A percentile compares a stretch with the other conserved stretches of the same genome.
phyloP scores from a whole-genome alignment of 164 flowering plant species.

The Santalum album region DNA sequence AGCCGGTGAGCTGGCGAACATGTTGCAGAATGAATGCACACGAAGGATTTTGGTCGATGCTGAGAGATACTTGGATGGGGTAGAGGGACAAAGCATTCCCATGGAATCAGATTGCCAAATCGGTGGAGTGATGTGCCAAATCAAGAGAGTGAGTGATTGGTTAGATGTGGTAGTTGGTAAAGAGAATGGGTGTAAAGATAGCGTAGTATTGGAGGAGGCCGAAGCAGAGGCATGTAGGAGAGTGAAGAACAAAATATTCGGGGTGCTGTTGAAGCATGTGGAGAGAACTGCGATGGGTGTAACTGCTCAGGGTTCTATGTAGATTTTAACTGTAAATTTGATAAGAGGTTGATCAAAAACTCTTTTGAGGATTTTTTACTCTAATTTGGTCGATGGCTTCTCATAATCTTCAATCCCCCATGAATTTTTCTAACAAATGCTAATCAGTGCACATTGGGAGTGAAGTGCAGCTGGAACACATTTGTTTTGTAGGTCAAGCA shows the following conservation, averaged over 20 bases:
- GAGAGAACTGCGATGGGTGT: conserved; percentile 37
- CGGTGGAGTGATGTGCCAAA: conserved; percentile 32
- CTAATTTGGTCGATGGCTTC: too few species aligned
- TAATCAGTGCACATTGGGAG: too few species aligned
- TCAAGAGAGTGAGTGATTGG: conserved; percentile 54
- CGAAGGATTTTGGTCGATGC: conserved; percentile 35
- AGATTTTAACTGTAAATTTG: too few species aligned
- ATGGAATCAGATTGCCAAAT: conserved; percentile 23
- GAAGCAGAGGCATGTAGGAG: conserved; percentile 31
- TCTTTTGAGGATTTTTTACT: too few species aligned
- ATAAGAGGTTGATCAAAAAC: too few species aligned
- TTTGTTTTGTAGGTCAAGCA: too few species aligned
- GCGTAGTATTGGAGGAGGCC: conserved; percentile 9
- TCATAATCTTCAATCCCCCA: too few species aligned
- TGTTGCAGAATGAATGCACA: conserved; percentile 33
- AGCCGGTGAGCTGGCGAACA: conserved; percentile 22
- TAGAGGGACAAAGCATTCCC: conserved; percentile 14
- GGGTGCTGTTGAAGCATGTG: conserved; percentile 38
- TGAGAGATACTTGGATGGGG: conserved; percentile 43
- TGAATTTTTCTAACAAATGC: too few species aligned
- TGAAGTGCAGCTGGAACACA: too few species aligned
- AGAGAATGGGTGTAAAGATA: conserved; percentile 10
- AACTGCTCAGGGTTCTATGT: neutral
- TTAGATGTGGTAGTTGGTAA: conserved; percentile 24
- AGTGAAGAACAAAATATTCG: conserved; percentile 44